Base-by-base conservation (phyloP, 208 protist species). In the Phytomonas sp. region DNA sequence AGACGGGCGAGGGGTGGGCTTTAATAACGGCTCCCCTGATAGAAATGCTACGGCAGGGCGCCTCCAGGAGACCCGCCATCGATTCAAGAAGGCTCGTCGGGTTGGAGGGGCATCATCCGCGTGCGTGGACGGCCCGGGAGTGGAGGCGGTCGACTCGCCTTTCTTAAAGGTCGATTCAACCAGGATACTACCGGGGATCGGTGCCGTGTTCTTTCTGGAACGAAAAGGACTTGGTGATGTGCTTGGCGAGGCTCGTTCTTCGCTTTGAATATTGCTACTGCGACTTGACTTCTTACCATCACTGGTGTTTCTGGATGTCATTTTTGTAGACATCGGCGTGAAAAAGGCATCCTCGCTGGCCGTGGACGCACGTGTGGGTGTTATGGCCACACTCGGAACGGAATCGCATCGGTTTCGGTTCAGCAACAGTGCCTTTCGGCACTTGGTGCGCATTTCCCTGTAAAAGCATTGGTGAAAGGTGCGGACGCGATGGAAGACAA, bases 311-410 rank as follows among this genome's bases (percentile, higher is more conserved):
- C 11, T 0, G 13, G 11, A 1, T 4, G 40, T 15, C 40, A 9
- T 46, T 8, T 0, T 46, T 0, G 40, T 20, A 4, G 66, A 71
- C 5, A 15, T n/a, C 53, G 75, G 70, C 34, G 70, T 75, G 60
- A 71, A 40, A 43, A 75, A 71, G 32, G 17, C 36, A 4, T 67
- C 37, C 26, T 68, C 67, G 56, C 60, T 71, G 51, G 60, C 66
- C 8, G 46, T 61, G 51, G 75, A 72, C 36, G 15, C 62, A 3
- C 66, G 70, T 46, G 61, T 59, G 17, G 70, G 62, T 0, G 70
- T 72, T 34, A 61, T 23, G 71, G 34, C 66, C 23, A 46, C n/a
- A 11, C n/a, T 34, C 29, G 17, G 32, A 0, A 34, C 34, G 15
- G 36, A 46, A 46, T 46, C 40, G 40, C 40, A 46, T 20, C 40